Evolutionary conservation across 495 filamentous ascomycete species (phyloP), one percentile per base, ranked within the genome.

Genomic region (Hypoxylon subgilvum): DNA sequence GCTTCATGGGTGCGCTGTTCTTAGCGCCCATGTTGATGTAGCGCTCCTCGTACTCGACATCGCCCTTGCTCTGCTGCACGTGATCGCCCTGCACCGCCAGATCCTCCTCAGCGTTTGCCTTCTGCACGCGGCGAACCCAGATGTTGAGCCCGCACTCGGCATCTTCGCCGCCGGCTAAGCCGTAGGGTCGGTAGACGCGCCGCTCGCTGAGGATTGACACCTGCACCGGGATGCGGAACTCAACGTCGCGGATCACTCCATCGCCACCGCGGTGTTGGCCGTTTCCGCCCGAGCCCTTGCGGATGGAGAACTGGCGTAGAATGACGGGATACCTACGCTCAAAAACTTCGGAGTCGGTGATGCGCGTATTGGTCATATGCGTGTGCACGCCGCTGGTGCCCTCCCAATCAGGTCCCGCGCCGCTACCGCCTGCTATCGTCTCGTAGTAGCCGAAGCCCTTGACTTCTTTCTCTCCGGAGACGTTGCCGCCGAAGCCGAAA

Each of bases 281-380:
- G 34, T 66, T 69, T 0, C 93, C 94, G 14, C 86, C 88, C 9
- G 83, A 86, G 0, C 84, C 85, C 18, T 74, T 65, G 0, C 93
- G 77, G 18, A 97, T 79, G 2, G 84, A 84, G 69, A 97, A 98
- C 68, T 93, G 86, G 0, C 89, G 81, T 14, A 97, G 79, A 10
- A 97, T 66, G 1, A 96, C 89, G 1, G 94, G 94, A 65, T 98
- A 98, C 12, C 94, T 82, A 1, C 93, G 82, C 72, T 98, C 94
- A 63, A 98, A 92, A n/a, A 97, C 85, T 63, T 98, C 94, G 0
- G 90, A 81, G 74, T 98, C 94, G 1, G 94, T 98, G 68, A 97
- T 97, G 1, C 94, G 85, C 4, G 94, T 98, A 71, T 98, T 98
- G n/a, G 94, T 98, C 93, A 97, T 98, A 72, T 97, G 93, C 16